Conservation (phyloP, 2,329 filamentous ascomycete species). For the Dactylonectria estremocensis region DNA sequence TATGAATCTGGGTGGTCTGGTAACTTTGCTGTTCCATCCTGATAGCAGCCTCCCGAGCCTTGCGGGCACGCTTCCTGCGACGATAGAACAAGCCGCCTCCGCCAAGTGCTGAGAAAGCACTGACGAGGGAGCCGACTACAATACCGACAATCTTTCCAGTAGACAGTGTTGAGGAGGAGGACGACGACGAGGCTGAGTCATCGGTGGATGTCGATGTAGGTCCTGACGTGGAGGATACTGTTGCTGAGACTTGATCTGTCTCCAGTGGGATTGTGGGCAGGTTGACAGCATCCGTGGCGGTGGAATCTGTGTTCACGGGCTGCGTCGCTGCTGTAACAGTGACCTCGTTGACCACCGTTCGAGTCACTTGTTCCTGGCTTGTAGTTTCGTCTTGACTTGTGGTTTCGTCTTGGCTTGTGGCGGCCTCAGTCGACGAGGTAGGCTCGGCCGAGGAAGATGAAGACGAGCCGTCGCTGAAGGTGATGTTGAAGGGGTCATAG, state of each 20-base stretch:
- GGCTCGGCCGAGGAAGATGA: not conserved
- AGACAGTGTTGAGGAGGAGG: not conserved
- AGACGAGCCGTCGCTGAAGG: not conserved
- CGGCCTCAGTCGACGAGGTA: not conserved
- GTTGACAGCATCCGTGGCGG: not conserved
- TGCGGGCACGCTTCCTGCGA: not conserved
- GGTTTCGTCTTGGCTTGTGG: no score
- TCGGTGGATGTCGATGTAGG: not conserved
- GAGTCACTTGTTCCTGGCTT: not conserved
- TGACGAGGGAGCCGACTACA: not conserved
- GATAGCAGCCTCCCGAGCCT: not conserved
- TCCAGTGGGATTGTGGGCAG: not conserved
- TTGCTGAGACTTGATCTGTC: not conserved
- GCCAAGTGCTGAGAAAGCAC: constrained; percentile 8
- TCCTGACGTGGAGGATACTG: not conserved
- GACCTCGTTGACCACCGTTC: no score
- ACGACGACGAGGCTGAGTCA: not conserved
- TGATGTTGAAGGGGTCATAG: constrained; percentile 7
- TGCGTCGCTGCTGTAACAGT: not conserved
- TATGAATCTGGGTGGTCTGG: constrained; percentile 14
- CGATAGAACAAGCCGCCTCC: not conserved
- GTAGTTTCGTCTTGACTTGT: no score
- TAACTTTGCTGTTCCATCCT: constrained; percentile 11
- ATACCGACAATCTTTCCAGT: constrained; percentile 6
- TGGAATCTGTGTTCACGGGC: not conserved